Base-by-base conservation (phyloP, 2,329 filamentous ascomycete genomes). In the Pseudogymnoascus sp. region DNA sequence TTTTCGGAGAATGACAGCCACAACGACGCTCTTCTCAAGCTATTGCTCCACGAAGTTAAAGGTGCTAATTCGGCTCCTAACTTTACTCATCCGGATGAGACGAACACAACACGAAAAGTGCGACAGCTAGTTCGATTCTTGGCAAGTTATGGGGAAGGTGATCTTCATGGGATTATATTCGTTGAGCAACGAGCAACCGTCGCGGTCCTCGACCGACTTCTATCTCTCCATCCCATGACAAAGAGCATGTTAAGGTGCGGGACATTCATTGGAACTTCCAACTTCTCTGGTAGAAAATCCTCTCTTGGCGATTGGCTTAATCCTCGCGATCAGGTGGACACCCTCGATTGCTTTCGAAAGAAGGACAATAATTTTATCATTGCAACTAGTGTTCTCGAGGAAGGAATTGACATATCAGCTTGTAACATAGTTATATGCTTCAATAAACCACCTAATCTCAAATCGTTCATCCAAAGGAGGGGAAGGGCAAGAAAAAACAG, bases 351-450 rank as follows among this genome's bases (percentile, higher is more conserved):
- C 2, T 88, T 88, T 65, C 78, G 79, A 5, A 52, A 70, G 72
- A 1, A 80, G 82, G 1, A 75, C 73, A 57, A 73, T 79, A 59
- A 84, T 82, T 61, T 73, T 86, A 18, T 71, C 88, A 3, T 73
- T 88, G 41, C 80, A 6, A 88, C 85, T 0, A 82, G 77, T 61
- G 83, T 88, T 0, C 72, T 86, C 1, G 84, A 86, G 65, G 85
- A 88, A 67, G 85, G 85, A 0, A 84, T 88, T 48, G 85, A 88
- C 64, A 78, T 88, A 67, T 80, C 63, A 67, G 79, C 79, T 2
- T 88, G 84, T 65, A 82, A 85, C 65, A 66, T 84, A 19, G 84
- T 88, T 0, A 75, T 88, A 10, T 85, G 82, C 63, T 88, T 83
- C 66, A 80, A 86, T 63, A 74, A 75, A 23, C 84, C 84, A 0